Evolutionary conservation across 129 eudicot genomes (phyloP), one percentile per base, ranked within the genome.

Genomic region (Artemisia annua): DNA sequence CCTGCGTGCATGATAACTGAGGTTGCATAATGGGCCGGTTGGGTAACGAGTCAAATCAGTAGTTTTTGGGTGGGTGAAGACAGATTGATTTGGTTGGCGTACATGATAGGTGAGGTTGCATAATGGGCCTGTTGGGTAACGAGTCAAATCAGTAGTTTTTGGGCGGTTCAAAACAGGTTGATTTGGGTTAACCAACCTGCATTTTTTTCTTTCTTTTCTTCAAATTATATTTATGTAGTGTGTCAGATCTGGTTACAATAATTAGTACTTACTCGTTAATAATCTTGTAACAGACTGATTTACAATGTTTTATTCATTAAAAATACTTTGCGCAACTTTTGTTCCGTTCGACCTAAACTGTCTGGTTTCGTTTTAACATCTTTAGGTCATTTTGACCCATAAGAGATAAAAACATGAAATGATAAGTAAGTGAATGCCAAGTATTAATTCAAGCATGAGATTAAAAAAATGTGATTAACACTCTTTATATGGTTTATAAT

Each of bases 391-490:
- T 58, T 58, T 58, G 64, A 58, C 64, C 17, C 32, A 0, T 7
- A 19, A 58, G 64, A 58, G 35, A 58, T 58, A 17, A 60, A 60
- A 59, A 53, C 44, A 4, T 60, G 28, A 60, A 43, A 8, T 3
- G 32, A 20, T 24, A 67, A 16, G 39, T 44, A 55, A 49, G 26
- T 24, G 26, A 24, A n/a, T 1, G 60, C 1, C 1, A 24, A 66
- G 49, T 66, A 44, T 68, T 8, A 15, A 51, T 14, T 68, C 39
- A 14, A 49, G 22, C 15, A 68, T 51, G 73, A 7, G 15, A 67
- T 11, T 12, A 22, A 49, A 67, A 66, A 22, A 66, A 48, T 44
- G 48, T 16, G 32, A 17, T 44, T 44, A 44, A 66, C 14, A 46
- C 8, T 46, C 22, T 64, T 20, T 51, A 48, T 26, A 51, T 50